Percentiles rank a stretch among this genome's conserved stretches.
phyloP scores from a whole-genome alignment of 768 basidiomycete species.

The Roridomyces roridus region DNA sequence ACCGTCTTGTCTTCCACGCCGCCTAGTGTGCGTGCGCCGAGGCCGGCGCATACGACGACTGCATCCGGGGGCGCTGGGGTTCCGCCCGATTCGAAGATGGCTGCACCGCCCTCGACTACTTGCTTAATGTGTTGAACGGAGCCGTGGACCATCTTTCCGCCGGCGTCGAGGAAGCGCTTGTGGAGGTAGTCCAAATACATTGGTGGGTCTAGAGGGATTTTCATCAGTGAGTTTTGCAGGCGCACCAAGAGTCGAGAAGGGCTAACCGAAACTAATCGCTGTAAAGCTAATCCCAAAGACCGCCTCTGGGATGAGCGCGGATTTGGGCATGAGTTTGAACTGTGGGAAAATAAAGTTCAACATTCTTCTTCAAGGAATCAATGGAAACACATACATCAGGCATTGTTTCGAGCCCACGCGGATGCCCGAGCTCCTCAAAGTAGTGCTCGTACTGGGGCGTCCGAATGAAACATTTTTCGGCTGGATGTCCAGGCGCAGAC shows the following conservation, averaged over 20 bases:
- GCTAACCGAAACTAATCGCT: slow-evolving; percentile 10
- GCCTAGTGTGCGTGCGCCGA: slow-evolving; percentile 58
- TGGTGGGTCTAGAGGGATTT: slow-evolving; percentile 48
- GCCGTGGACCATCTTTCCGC: slow-evolving; percentile 57
- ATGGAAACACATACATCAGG: slow-evolving; percentile 35
- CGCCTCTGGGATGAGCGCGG: slow-evolving; percentile 10
- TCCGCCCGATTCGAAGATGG: slow-evolving; percentile 24
- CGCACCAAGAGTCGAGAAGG: not conserved
- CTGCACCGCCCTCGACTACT: slow-evolving; percentile 51
- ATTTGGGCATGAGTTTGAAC: slow-evolving; percentile 14
- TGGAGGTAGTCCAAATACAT: slow-evolving; percentile 70
- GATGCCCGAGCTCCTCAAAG: slow-evolving; percentile 32
- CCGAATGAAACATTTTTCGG: slow-evolving; percentile 54
- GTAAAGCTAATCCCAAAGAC: slow-evolving; percentile 15
- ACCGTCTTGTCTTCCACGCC: slow-evolving; percentile 67
- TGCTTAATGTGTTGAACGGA: slow-evolving; percentile 67
- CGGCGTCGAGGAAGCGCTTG: slow-evolving; percentile 56
- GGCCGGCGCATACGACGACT: slow-evolving; percentile 26
- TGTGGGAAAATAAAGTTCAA: not conserved
- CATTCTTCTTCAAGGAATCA: too few relatives aligned
- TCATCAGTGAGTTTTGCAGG: not conserved
- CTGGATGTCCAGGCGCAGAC: slow-evolving; percentile 46
- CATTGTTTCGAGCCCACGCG: slow-evolving; percentile 40
- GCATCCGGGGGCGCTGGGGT: slow-evolving; percentile 18
- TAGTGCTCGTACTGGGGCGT: slow-evolving; percentile 54